Percentiles rank a stretch among this genome's conserved stretches.
These are phyloP conservation scores for Ogataea philodendri DNA, from an alignment of 805 yeast genomes.

Conservation along the genomic window DNA sequence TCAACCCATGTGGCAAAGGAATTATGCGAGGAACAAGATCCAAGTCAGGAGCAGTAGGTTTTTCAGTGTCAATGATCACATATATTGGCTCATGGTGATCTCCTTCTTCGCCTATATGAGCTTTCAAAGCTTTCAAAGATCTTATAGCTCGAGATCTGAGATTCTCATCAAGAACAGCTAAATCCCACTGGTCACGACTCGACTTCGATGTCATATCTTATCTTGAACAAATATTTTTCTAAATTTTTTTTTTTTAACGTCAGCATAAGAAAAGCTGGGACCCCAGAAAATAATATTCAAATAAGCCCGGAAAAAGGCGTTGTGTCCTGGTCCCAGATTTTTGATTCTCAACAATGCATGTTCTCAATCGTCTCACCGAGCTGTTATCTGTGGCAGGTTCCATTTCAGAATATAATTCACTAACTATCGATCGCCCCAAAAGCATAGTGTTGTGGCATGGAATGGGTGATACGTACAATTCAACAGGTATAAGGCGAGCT, in stretches of 20 bases:
- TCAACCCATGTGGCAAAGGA: conserved; percentile 54
- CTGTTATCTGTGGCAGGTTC: conserved; percentile 1
- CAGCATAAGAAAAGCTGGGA: background rate
- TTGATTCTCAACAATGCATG: too few relatives aligned
- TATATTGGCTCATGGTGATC: conserved; percentile 34
- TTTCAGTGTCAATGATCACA: conserved; percentile 47
- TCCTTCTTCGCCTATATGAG: conserved; percentile 27
- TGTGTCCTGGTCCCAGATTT: too few relatives aligned
- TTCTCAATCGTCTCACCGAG: background rate
- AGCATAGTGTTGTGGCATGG: conserved; percentile 78
- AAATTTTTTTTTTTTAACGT: background rate
- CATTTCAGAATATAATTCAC: too few relatives aligned
- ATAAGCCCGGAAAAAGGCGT: too few relatives aligned
- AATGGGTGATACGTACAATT: conserved; percentile 70
- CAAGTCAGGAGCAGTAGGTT: conserved; percentile 41
- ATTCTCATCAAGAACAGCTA: conserved; percentile 15
- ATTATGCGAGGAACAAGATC: conserved; percentile 58
- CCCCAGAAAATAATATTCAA: background rate
- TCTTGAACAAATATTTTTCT: background rate
- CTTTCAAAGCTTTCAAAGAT: conserved; percentile 33
- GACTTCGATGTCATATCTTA: background rate
- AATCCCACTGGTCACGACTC: background rate
- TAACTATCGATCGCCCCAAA: too few relatives aligned
- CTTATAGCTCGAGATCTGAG: conserved; percentile 20
- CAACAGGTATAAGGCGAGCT: conserved; percentile 53